phyloP scores from a whole-genome alignment of 306 rosid species.

The Trichosanthes truncata region DNA sequence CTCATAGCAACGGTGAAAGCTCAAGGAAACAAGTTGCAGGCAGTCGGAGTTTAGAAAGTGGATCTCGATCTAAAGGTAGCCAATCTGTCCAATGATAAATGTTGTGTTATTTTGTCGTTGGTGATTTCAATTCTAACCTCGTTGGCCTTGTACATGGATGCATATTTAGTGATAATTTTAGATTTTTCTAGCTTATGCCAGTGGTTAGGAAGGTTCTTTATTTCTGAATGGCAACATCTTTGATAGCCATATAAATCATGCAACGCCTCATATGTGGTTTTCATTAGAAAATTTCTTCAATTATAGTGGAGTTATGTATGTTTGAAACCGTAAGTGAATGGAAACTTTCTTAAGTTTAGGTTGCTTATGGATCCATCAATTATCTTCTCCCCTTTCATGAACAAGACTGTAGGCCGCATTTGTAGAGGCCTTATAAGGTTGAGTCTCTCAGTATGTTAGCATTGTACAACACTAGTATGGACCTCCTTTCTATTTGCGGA shows the following conservation, averaged over 20 bases:
- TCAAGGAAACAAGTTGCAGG: constrained; percentile 65
- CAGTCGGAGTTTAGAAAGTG: constrained; percentile 41
- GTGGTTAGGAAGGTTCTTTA: neutral
- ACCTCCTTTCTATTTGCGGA: neutral
- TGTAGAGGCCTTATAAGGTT: neutral
- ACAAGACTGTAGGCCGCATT: neutral
- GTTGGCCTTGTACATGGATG: neutral
- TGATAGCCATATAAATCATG: neutral
- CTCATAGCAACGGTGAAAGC: constrained; percentile 45
- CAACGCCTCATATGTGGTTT: neutral
- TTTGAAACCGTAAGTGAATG: neutral
- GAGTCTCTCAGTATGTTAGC: neutral
- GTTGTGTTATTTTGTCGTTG: neutral
- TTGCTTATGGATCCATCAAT: neutral
- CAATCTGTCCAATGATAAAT: neutral
- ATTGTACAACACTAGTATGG: neutral
- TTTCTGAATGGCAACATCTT: neutral
- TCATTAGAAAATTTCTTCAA: neutral
- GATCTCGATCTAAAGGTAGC: constrained; percentile 59
- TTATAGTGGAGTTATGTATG: neutral
- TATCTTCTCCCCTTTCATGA: neutral
- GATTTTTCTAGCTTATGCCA: neutral
- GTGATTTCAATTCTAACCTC: neutral
- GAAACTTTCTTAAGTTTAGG: neutral
- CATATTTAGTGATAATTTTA: neutral